Conservation (phyloP, 768 basidiomycete species). For the Saitozyma sp. region DNA sequence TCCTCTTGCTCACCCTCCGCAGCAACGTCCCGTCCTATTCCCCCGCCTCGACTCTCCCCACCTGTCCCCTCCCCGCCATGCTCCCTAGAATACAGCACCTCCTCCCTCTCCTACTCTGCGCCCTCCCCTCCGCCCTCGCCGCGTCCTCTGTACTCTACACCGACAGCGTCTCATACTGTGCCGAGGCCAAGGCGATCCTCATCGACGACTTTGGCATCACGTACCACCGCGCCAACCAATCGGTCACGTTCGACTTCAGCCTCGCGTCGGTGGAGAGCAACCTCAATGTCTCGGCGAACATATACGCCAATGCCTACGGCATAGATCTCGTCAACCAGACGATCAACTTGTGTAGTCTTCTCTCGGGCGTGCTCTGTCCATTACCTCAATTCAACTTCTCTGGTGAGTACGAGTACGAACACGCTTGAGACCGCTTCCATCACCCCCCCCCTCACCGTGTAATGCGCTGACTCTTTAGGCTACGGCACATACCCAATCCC, state of each 20-base stretch:
- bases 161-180: slow-evolving; percentile 47
- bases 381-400: slow-evolving; percentile 79
- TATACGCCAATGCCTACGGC: slow-evolving; percentile 86
- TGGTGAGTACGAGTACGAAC: slow-evolving; percentile 54
- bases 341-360: slow-evolving; percentile 77
- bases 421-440: too few species aligned
- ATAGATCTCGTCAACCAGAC: slow-evolving; percentile 77
- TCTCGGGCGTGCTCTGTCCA: slow-evolving; percentile 78
- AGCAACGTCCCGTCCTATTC: background rate
- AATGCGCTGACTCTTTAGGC: slow-evolving; percentile 21
- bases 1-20: background rate
- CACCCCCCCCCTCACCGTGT: too few species aligned
- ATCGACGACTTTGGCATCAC: slow-evolving; percentile 47
- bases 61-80: background rate
- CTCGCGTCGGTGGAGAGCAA: slow-evolving; percentile 70
- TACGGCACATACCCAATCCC: slow-evolving; percentile 52
- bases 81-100: background rate
- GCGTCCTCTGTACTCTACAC: slow-evolving; percentile 30
- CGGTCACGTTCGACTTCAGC: slow-evolving; percentile 78
- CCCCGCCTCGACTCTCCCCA: background rate
- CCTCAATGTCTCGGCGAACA: slow-evolving; percentile 76
- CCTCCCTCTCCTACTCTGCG: slow-evolving; percentile 10
- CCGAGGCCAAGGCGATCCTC: slow-evolving; percentile 42
- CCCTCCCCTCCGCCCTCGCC: background rate
- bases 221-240: slow-evolving; percentile 55